Base-by-base conservation (phyloP, 495 filamentous ascomycete species). In the Podospora bellae-mahoneyi region DNA sequence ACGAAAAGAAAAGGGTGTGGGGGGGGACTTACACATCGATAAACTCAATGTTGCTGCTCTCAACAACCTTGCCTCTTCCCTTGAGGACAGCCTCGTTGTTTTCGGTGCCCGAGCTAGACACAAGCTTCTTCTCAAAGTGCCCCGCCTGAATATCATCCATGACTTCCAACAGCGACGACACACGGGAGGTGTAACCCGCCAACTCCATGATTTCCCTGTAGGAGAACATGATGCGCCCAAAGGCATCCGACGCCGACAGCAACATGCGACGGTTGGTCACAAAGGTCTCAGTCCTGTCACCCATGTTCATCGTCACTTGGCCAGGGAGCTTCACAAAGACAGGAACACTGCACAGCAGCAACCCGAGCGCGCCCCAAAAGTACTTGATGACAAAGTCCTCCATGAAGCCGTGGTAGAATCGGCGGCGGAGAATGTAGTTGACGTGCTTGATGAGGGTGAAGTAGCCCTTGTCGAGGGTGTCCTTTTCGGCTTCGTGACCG, bases 311-410 rank as follows among this genome's bases (percentile, higher is more conserved):
- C 61, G 87, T 86, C 23, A 76, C 63, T 62, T 78, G 75, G 28
- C 91, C 92, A 9, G 95, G 94, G 3, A 97, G 83, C 80, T 91
- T 93, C 83, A 98, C 91, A 78, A 99, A 99, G 0, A 98, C 94
- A 1, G 95, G 95, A 3, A 97, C 87, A 74, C 93, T 94, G 82
- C 96, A 98, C n/a, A 99, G 88, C 69, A 96, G 79, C 72, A 98
- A 84, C 5, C 95, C 95, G 60, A 99, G 72, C 4, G 95, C 95
- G 64, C 96, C 96, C 95, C 95, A 99, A 82, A 97, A 95, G 74
- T 99, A 99, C 80, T 99, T 99, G 73, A 98, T 94, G 16, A 98
- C 91, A 80, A 97, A 99, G 76, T 99, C 95, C 76, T 99, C 96
- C 95, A 98, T 97, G 69, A 99, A 89, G 15, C 93, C 93, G 74